Evolutionary conservation across 78 protist species (phyloP), one percentile per base, ranked within the genome.

Genomic region (Dictyostelium firmibasis): DNA sequence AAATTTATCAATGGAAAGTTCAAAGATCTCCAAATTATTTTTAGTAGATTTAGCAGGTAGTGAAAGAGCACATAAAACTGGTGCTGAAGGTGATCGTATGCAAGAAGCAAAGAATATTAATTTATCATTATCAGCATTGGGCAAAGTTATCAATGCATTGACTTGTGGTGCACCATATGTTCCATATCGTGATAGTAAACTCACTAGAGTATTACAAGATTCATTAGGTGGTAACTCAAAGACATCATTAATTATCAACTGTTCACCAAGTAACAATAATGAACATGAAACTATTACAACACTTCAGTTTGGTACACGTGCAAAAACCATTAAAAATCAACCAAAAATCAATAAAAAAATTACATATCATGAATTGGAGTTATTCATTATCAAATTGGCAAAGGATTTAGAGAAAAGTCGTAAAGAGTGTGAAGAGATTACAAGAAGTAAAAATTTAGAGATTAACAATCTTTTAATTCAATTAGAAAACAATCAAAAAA

Each of bases 11-110:
- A 53, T 25, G 33, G 91, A 67, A 36, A 62, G 69, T 53, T 82
- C 85, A 25, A 83, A 84, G 25, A 72, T 38, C 25, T 81, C 84
- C 8, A 95, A 81, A 69, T 29, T 84, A 11, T 85, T 72, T 70
- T 76, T 98, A 25, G 99, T 98, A 5, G 99, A 98, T 81, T 89
- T 98, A 9, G 99, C 99, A 0, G 99, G 99, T 4, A 88, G 97
- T 3, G 99, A 98, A 78, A 91, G 97, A 60, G 93, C 53, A 44
- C 33, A 38, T 7, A 92, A 92, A 67, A 79, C 96, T 35, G 96
- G 96, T 3, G 97, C 97, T 4, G 95, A 96, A 64, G 98, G 98
- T 8, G 64, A 91, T 0, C 95, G 98, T 35, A 94, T 97, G 95
- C 81, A 94, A 79, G 99, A 98, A 70, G 99, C 98, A 10, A 87